Base-by-base conservation (phyloP, 306 rosid genomes). In the Dryas drummondii region DNA sequence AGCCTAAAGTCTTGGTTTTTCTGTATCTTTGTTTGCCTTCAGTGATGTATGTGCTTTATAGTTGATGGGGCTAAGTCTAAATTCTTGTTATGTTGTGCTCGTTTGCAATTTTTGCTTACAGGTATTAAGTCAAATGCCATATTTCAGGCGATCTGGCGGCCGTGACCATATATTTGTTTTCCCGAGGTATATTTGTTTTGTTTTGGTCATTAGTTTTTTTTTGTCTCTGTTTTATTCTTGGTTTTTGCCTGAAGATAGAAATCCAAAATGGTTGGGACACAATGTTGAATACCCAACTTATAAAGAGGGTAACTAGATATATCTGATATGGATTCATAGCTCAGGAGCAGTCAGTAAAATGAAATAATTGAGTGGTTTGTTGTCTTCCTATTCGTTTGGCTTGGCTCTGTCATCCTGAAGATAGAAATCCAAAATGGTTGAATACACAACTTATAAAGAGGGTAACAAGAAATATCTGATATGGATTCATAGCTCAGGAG, bases 81-180 rank as follows among this genome's bases (percentile, higher is more conserved):
- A 3, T 11, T 13, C 10, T 26, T 37, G 5, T 63, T 17, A 15
- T 16, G 48, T 57, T 58, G 9, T 47, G 61, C 67, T 71, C 57
- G 42, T 54, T 50, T 51, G 59, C 63, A 19, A 17, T n/a, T 26
- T 65, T 41, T 76, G 17, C 70, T 45, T 70, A 45, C 81, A 94
- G 99, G 97, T 90, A 60, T 69, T 90, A 60, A 85, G 96, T 79
- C 99, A 92, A 88, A 90, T 94, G 97, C 97, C 98, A 26, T 86
- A 88, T 82, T 94, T 94, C 86, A 88, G 98, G 74, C 82, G 86
- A 81, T 94, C 99, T 66, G 99, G 97, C 70, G 99, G 99, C 50
- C 91, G 96, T 22, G 81, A 92, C 79, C 99, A 94, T 73, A 87
- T 94, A 53, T 94, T 94, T 85, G 97, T 94, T 76, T 94, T 94